Conservation (phyloP, 768 basidiomycete species). For the Kwoniella newhampshirensis region DNA sequence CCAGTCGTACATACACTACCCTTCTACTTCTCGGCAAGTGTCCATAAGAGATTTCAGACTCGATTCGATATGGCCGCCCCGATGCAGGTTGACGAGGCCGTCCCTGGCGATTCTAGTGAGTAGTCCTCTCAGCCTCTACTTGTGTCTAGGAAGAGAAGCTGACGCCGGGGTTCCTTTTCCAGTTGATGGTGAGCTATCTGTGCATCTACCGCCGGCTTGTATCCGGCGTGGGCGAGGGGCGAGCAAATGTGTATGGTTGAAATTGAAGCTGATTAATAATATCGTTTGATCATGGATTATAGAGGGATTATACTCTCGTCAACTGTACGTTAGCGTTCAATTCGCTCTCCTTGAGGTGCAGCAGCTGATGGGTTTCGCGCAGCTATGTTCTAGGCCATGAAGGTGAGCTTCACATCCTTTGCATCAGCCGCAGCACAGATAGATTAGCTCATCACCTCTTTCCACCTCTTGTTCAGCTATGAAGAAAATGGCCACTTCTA, state of each 20-base stretch:
- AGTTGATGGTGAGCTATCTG: slow-evolving; percentile 48
- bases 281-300: neutral
- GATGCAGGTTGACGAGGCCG: slow-evolving; percentile 50
- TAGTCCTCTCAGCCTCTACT: no score
- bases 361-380: slow-evolving; percentile 13
- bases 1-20: no score
- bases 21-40: no score
- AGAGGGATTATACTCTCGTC: slow-evolving; percentile 53
- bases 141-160: neutral
- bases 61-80: slow-evolving; percentile 38
- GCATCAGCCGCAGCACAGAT: neutral
- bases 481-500: slow-evolving; percentile 97
- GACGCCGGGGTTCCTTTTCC: slow-evolving; percentile 3
- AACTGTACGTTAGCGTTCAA: slow-evolving; percentile 39
- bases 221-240: neutral
- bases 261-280: slow-evolving; percentile 12
- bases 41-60: no score
- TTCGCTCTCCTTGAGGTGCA: neutral
- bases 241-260: no score
- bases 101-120: slow-evolving; percentile 49
- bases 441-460: slow-evolving; percentile 33
- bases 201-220: no score
- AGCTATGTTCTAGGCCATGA: slow-evolving; percentile 94
- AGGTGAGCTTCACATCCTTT: slow-evolving; percentile 59
- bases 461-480: slow-evolving; percentile 85